Evolutionary conservation across 2,329 filamentous ascomycete species (phyloP).

Genomic region (Didymella glomerata): DNA sequence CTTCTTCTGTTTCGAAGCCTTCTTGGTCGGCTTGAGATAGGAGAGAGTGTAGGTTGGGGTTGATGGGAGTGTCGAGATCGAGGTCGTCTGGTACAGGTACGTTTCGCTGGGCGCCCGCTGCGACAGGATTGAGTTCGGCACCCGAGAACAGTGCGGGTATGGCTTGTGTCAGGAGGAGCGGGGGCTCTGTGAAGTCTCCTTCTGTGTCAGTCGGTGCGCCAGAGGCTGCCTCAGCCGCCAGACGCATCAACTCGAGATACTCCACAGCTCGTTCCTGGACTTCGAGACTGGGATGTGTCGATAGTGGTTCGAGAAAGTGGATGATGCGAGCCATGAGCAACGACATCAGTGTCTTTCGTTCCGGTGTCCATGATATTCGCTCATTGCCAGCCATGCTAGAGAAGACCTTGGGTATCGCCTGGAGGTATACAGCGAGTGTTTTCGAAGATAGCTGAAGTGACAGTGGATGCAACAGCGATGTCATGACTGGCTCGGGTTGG

Average conservation of each 20-base stretch:
- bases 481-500: constrained; percentile 75
- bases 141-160: constrained; percentile 88
- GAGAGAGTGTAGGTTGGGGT: constrained; percentile 73
- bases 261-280: constrained; percentile 95
- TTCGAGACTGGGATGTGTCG: constrained; percentile 84
- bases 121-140: constrained; percentile 91
- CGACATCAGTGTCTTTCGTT: constrained; percentile 76
- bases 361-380: constrained; percentile 72
- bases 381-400: constrained; percentile 73
- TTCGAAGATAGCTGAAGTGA: constrained; percentile 67
- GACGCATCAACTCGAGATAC: constrained; percentile 85
- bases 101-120: constrained; percentile 80
- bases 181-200: constrained; percentile 76
- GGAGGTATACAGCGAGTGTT: constrained; percentile 79
- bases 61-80: constrained; percentile 83
- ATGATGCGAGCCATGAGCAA: constrained; percentile 84
- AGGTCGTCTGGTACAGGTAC: constrained; percentile 80
- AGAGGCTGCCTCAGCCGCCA: constrained; percentile 82
- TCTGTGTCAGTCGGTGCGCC: constrained; percentile 63
- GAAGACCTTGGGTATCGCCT: constrained; percentile 87
- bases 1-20: constrained; percentile 53
- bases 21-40: constrained; percentile 63
- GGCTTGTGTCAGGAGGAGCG: constrained; percentile 86
- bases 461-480: constrained; percentile 74
- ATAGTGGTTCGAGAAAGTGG: constrained; percentile 80